phyloP scores from a whole-genome alignment of 805 yeast species.

The Wickerhamomyces queroliae region DNA sequence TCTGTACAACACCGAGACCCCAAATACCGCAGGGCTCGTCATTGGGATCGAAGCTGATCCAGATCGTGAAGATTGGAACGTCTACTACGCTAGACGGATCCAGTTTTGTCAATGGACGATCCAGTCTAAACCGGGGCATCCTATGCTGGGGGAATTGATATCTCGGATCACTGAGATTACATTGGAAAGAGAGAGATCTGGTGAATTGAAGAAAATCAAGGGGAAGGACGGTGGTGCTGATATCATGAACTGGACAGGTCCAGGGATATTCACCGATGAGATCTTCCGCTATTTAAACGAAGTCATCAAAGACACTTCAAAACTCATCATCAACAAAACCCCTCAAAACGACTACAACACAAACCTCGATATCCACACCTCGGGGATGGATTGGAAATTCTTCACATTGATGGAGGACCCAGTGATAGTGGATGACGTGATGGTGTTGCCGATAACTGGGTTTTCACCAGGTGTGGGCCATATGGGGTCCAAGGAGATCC shows the following conservation, averaged over 20 bases:
- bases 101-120: constrained; percentile 98
- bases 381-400: constrained; percentile 50
- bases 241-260: constrained; percentile 94
- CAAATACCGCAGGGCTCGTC: constrained; percentile 58
- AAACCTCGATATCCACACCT: constrained; percentile 22
- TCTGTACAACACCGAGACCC: constrained; percentile 8
- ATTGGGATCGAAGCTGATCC: constrained; percentile 97
- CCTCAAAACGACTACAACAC: constrained; percentile 21
- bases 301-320: constrained; percentile 2
- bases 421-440: constrained; percentile 55
- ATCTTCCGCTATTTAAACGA: constrained; percentile 77
- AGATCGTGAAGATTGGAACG: constrained; percentile 89
- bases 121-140: constrained; percentile 87
- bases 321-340: constrained; percentile 12
- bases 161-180: constrained; percentile 76
- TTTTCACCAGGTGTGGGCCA: constrained; percentile 67
- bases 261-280: constrained; percentile 89
- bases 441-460: constrained; percentile 66
- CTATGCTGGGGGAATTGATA: constrained; percentile 75
- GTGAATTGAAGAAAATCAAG: constrained; percentile 38
- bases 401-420: constrained; percentile 57
- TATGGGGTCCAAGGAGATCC: constrained; percentile 48
- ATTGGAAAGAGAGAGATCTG: constrained; percentile 42
- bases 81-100: constrained; percentile 87
- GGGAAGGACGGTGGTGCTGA: constrained; percentile 69